phyloP scores from a whole-genome alignment of 768 basidiomycete species.

The Hortiboletus flavorubellus region DNA sequence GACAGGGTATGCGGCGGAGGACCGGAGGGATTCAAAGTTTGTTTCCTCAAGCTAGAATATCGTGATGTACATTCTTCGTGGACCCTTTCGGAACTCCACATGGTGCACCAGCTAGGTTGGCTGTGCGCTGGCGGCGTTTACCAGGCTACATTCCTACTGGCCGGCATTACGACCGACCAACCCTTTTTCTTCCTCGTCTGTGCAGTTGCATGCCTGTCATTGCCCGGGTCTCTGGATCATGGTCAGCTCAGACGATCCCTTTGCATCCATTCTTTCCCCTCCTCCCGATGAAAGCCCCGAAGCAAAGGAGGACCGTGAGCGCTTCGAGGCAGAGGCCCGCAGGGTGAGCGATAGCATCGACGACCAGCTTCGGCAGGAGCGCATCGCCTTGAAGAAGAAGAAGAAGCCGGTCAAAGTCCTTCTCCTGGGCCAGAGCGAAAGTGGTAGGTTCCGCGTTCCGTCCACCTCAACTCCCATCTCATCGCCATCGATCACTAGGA shows the following conservation, averaged over 20 bases:
- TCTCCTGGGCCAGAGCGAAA: conserved; percentile 74
- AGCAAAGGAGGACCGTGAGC: conserved; percentile 52
- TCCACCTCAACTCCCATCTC: conserved; percentile 2
- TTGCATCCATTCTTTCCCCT: conserved; percentile 57
- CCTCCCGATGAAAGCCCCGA: conserved; percentile 61
- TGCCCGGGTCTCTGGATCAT: conserved; percentile 5
- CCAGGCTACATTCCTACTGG: too few species aligned
- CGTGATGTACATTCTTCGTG: too few species aligned
- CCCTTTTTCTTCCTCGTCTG: background rate
- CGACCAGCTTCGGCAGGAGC: conserved; percentile 64
- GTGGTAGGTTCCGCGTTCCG: conserved; percentile 37
- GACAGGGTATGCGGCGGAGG: too few species aligned
- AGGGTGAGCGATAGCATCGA: conserved; percentile 72
- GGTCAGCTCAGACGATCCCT: conserved; percentile 54
- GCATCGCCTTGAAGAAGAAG: conserved; percentile 53
- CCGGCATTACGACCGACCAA: too few species aligned
- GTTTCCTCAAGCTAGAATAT: too few species aligned
- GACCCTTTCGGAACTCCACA: too few species aligned
- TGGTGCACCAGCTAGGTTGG: too few species aligned
- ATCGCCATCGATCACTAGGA: conserved; percentile 26
- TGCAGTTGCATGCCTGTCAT: background rate
- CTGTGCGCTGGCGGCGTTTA: too few species aligned
- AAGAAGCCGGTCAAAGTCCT: conserved; percentile 71
- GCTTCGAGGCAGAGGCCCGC: conserved; percentile 60
- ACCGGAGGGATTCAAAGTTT: too few species aligned